Evolutionary conservation across 352 stramenopile species (phyloP), one percentile per base, ranked within the genome.

Genomic region (Pythium monospermum): DNA sequence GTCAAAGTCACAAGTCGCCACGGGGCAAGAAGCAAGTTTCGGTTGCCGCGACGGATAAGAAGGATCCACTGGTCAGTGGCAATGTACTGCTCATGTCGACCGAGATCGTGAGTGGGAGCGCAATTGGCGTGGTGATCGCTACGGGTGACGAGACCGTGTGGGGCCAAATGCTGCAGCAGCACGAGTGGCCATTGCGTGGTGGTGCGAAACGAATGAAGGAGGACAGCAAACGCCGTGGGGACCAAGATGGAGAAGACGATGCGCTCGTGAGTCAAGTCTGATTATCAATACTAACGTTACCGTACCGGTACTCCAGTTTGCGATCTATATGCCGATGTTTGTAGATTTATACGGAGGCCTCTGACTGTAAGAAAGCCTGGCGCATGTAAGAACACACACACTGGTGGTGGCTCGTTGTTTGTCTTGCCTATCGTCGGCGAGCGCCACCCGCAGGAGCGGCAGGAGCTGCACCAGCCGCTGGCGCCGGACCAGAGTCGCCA

Each of bases 41-140:
- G 12, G 61, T 53, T 0, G 43, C 39, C 6, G 53, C 51, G 6
- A 61, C 64, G 18, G 36, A 59, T 31, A 51, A 19, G n/a, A 59
- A 59, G 25, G 54, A 66, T 22, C 41, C 53, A 11, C 48, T 92
- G 3, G 57, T 38, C 16, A 85, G 73, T 43, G 46, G 61, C 11
- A 93, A 93, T 59, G 76, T 88, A 41, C 46, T 93, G 49, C 71
- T 80, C 8, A 91, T 91, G 82, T 66, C 78, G 32, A 76, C 76
- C 7, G 59, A 41, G 21, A 38, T 93, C 18, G 33, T 83, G 36
- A 65, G 73, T 39, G 82, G 82, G 1, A 66, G 39, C 6, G 77
- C 71, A 8, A 61, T 91, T 2, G 75, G 66, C 25, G 73, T 93
- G 18, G 82, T 93, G 31, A 66, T 93, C 36, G 68, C 77, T 6